Percentiles rank a stretch among this genome's conserved stretches.
phyloP scores from a whole-genome alignment of 805 yeast species.

The Teunomyces barrocoloradensis region DNA sequence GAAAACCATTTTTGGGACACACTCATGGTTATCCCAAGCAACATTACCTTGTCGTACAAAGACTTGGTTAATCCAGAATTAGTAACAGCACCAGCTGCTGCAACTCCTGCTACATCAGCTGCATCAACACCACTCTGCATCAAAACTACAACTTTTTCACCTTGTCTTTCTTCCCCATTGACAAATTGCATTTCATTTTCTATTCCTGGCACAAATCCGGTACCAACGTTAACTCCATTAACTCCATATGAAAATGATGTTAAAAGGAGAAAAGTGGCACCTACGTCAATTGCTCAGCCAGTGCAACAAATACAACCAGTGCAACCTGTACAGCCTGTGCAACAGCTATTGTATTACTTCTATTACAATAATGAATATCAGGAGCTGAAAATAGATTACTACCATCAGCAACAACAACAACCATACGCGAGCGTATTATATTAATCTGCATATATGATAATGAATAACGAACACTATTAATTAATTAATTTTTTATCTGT shows the following conservation, averaged over 20 bases:
- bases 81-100: not conserved
- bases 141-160: not conserved
- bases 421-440: not conserved
- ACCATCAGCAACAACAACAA: not conserved
- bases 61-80: not conserved
- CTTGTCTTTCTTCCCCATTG: slow-evolving; percentile 5
- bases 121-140: slow-evolving; percentile 2
- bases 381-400: not conserved
- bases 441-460: slow-evolving; percentile 4
- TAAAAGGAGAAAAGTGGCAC: not conserved
- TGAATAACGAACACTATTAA: slow-evolving; percentile 1
- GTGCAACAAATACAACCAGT: not conserved
- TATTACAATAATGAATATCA: not conserved
- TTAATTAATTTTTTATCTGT: not conserved
- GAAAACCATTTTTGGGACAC: slow-evolving; percentile 25
- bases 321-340: not conserved
- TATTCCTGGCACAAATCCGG: slow-evolving; percentile 1
- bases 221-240: slow-evolving; percentile 23
- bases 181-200: slow-evolving; percentile 3
- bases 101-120: slow-evolving; percentile 9
- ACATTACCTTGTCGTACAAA: not conserved
- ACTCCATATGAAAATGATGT: slow-evolving; percentile 18
- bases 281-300: not conserved
- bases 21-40: slow-evolving; percentile 8
- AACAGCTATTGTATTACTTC: not conserved